These are phyloP conservation scores for Begonia fuchsioides DNA, from an alignment of 306 rosid species.

Conservation along the genomic window DNA sequence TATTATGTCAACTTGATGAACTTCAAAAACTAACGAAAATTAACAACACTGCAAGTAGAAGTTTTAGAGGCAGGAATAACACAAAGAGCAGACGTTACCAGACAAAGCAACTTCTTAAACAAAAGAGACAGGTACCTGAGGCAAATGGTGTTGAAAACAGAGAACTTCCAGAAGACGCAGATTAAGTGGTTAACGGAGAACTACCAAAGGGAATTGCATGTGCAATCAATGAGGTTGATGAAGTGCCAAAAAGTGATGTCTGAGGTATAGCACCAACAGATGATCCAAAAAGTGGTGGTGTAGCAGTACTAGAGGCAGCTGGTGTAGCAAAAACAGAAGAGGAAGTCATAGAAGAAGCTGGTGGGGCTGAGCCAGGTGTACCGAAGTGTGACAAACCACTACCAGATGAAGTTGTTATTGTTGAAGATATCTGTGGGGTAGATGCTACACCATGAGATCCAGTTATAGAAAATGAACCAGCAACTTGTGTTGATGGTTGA, in stretches of 20 bases:
- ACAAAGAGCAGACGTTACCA: not conserved
- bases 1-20: too few species aligned
- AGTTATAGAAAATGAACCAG: slow-evolving; percentile 62
- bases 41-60: not conserved
- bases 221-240: slow-evolving; percentile 45
- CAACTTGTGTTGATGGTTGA: slow-evolving; percentile 80
- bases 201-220: slow-evolving; percentile 53
- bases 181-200: slow-evolving; percentile 34
- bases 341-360: slow-evolving; percentile 33
- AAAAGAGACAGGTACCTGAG: slow-evolving; percentile 51
- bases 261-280: slow-evolving; percentile 55
- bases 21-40: not conserved
- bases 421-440: slow-evolving; percentile 37
- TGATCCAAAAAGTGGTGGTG: slow-evolving; percentile 43
- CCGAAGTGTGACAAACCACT: slow-evolving; percentile 64
- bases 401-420: slow-evolving; percentile 45
- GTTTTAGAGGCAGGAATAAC: not conserved
- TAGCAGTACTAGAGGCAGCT: slow-evolving; percentile 40
- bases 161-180: slow-evolving; percentile 45
- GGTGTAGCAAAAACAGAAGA: slow-evolving; percentile 70
- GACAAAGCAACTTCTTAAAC: not conserved
- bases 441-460: slow-evolving; percentile 40
- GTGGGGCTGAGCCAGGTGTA: slow-evolving; percentile 68
- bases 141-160: slow-evolving; percentile 67
- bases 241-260: slow-evolving; percentile 42